Evolutionary conservation across 169 alveolate genomes (phyloP), one percentile per base, ranked within the genome.

Genomic region (Plasmodium gonderi): DNA sequence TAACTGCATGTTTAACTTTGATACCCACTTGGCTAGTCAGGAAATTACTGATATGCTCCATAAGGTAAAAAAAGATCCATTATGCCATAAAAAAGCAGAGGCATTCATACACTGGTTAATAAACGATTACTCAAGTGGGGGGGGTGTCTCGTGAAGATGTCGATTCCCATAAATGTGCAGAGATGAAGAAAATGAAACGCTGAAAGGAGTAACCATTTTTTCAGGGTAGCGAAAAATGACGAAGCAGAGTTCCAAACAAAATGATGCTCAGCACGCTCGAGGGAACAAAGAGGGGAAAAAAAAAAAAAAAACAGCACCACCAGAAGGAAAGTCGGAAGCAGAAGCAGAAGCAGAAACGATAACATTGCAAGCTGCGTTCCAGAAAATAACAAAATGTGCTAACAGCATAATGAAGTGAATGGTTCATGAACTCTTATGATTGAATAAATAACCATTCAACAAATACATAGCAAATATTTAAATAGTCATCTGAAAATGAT

Each of bases 101-200:
- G 92, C 92, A 4, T 83, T 83, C 77, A 69, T 83, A 68, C 92
- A 83, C 76, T 83, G 92, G 92, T 40, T 83, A n/a, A 17, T 83
- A 3, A 83, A 83, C 65, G 92, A 83, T 23, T 83, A 49, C 51
- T 23, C 90, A 14, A 1, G 31, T 5, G 33, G 33, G 38, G n/a
- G 77, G 26, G 38, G 65, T 11, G 3, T 7, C 23, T 4, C 5
- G 8, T 5, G 36, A 14, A 12, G 69, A 17, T 23, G 69, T 54
- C 6, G n/a, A n/a, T n/a, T n/a, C n/a, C n/a, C n/a, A n/a, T n/a
- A n/a, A n/a, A n/a, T n/a, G n/a, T n/a, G n/a, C n/a, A n/a, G n/a
- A n/a, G n/a, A n/a, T n/a, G n/a, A n/a, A n/a, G n/a, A n/a, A n/a
- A n/a, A n/a, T n/a, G n/a, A n/a, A n/a, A n/a, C n/a, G n/a, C n/a